Percentiles rank a stretch among this genome's conserved stretches.
phyloP scores from a whole-genome alignment of 2,329 filamentous ascomycete species.

The Pseudogymnoascus sp. region DNA sequence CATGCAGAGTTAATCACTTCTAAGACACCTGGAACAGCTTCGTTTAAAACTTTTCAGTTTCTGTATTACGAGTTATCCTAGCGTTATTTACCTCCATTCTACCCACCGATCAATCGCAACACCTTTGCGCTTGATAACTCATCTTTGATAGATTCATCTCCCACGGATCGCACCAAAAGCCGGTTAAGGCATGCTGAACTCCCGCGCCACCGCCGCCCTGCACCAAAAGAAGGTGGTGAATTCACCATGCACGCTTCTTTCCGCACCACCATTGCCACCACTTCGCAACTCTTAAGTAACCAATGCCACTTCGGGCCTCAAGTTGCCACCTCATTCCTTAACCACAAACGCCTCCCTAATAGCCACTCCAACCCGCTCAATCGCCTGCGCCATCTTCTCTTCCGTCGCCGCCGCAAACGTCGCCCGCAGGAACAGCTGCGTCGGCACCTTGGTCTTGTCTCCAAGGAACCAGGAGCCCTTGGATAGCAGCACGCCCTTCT shows the following conservation, averaged over 20 bases:
- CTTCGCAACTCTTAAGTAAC: not conserved
- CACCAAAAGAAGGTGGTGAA: not conserved
- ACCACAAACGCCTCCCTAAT: slow-evolving; percentile 53
- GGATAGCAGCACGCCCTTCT: slow-evolving; percentile 69
- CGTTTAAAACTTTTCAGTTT: not conserved
- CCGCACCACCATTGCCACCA: not conserved
- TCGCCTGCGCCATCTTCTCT: slow-evolving; percentile 62
- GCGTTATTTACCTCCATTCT: not conserved
- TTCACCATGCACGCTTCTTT: not conserved
- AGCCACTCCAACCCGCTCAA: slow-evolving; percentile 66
- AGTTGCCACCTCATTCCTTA: not conserved
- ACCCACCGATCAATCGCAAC: not conserved
- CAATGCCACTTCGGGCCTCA: not conserved
- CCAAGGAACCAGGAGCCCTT: slow-evolving; percentile 76
- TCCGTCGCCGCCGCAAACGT: slow-evolving; percentile 78
- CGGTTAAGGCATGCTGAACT: not conserved
- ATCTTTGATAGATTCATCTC: not conserved
- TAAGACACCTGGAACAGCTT: not conserved
- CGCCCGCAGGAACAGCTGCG: slow-evolving; percentile 67
- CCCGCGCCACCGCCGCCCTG: not conserved
- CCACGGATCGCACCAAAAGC: not conserved
- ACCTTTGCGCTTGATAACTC: not conserved
- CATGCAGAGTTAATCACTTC: not conserved
- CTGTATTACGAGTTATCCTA: not conserved
- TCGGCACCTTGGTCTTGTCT: slow-evolving; percentile 49